Base-by-base conservation (phyloP, 2,329 filamentous ascomycete genomes). In the Neonectria neomacrospora region DNA sequence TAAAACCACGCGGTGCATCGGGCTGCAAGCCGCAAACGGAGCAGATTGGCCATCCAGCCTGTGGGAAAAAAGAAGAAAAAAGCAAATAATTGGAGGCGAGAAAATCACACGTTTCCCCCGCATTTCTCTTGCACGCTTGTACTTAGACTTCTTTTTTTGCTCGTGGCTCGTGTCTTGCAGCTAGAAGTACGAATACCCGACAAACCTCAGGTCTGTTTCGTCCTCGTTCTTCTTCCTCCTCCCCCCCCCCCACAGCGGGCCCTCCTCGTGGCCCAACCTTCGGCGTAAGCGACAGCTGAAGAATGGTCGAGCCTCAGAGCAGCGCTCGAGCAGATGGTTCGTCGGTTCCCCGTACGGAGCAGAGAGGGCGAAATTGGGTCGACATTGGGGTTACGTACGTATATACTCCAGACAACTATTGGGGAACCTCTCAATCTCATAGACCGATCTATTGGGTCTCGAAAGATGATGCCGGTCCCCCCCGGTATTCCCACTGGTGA, bases 201-300 rank as follows among this genome's bases (percentile, higher is more conserved):
- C 32, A 12, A 34, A 34, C 32, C 32, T 34, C 32, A 14, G 28
- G 28, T 30, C 28, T 26, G 11, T 32, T 32, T 32, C 30, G 30
- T 30, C 50, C 44, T 57, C 20, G 22, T 23, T 44, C 47, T 45
- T n/a, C n/a, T n/a, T n/a, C n/a, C n/a, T n/a, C n/a, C n/a, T n/a
- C 3, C 23, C 23, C 23, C 3, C 6, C 41, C 62, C 53, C 68
- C 68, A 64, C 66, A 69, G 48, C 51, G 67, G 52, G 54, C 50
- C 55, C 54, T 56, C 32, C 50, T 44, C 32, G 44, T 58, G 58
- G 56, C 54, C 59, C 51, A 53, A 61, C 26, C 44, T 32, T 61
- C 59, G 63, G 63, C 65, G 65, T 50, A 61, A 58, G 65, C 54
- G 37, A 57, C n/a, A 47, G 60, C 54, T 55, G 50, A 63, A 64